Base-by-base conservation (phyloP, 305 asterid species). In the Fraxinus platypoda region DNA sequence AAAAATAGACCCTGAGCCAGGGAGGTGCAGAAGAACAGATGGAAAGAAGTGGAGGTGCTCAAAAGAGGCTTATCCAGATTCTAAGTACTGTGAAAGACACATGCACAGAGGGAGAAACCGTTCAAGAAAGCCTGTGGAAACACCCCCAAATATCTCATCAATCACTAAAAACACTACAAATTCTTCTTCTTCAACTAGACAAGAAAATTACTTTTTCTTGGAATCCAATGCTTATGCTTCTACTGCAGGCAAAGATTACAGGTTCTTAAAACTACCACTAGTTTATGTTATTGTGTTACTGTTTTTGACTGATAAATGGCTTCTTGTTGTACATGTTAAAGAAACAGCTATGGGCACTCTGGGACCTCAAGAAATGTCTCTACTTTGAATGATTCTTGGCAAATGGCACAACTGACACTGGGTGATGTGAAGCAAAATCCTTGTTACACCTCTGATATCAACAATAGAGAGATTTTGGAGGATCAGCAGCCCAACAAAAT, bases 111-210 rank as follows among this genome's bases (percentile, higher is more conserved):
- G 98, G 89, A 93, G 98, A 88, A 95, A 93, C 91, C 98, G 98
- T 95, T 95, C 98, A 95, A 95, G 98, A 93, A 95, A 95, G 98
- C 98, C 97, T 95, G 98, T 95, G 98, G 98, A 95, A 93, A 80
- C 87, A 70, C 73, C 84, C 64, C 68, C 92, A 43, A 71, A 88
- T 75, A 15, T 46, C 57, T 46, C 81, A 82, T 3, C 87, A 70
- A 57, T 57, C 54, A 33, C 37, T 78, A 31, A 76, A 23, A 70
- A 52, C 84, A 1, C 86, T 86, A 30, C 87, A 57, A 80, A n/a
- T 54, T n/a, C 66, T n/a, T 49, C 59, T 49, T 17, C 66, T n/a
- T 54, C 66, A n/a, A 21, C 62, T 49, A 17, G 19, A 77, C 92
- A 86, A 80, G 92, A 91, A 33, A 83, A 25, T 25, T 64, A 85